phyloP scores from a whole-genome alignment of 352 stramenopile genomes.

The Pythium utonaiense region DNA sequence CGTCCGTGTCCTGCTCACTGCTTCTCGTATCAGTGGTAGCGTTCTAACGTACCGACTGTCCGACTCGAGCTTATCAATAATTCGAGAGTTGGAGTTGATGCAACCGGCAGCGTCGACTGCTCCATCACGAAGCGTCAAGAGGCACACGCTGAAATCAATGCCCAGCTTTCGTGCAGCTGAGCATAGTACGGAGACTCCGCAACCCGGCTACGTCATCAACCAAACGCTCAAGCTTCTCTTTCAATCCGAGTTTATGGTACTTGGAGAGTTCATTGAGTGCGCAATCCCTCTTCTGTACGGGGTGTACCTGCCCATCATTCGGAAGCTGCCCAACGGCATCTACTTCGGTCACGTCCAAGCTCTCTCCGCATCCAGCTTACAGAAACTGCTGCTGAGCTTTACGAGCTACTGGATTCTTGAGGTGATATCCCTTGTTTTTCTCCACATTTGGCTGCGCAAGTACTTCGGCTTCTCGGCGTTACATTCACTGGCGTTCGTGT shows the following conservation, averaged over 20 bases:
- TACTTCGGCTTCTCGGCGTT: conserved; percentile 14
- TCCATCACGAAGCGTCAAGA: neutral
- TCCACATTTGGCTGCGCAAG: conserved; percentile 17
- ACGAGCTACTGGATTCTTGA: conserved; percentile 21
- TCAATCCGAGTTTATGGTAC: conserved; percentile 24
- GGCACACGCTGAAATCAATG: neutral
- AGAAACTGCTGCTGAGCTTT: conserved; percentile 9
- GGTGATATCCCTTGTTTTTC: conserved; percentile 15
- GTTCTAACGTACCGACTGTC: neutral
- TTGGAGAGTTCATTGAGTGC: conserved; percentile 31
- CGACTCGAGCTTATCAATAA: neutral
- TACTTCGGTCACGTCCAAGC: conserved; percentile 22
- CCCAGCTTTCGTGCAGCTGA: neutral
- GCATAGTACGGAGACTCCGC: neutral
- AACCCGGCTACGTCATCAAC: neutral
- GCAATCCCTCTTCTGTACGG: conserved; percentile 26
- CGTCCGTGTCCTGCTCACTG: neutral
- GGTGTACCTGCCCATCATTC: conserved; percentile 23
- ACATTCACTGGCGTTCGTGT: conserved; percentile 24
- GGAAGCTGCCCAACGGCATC: conserved; percentile 24
- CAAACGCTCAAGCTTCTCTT: conserved; percentile 20
- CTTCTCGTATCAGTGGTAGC: neutral
- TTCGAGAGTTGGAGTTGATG: neutral
- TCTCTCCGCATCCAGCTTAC: neutral
- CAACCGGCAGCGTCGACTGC: no score